Conservation (phyloP, 2,329 filamentous ascomycete genomes). For the Neurospora sp. region DNA sequence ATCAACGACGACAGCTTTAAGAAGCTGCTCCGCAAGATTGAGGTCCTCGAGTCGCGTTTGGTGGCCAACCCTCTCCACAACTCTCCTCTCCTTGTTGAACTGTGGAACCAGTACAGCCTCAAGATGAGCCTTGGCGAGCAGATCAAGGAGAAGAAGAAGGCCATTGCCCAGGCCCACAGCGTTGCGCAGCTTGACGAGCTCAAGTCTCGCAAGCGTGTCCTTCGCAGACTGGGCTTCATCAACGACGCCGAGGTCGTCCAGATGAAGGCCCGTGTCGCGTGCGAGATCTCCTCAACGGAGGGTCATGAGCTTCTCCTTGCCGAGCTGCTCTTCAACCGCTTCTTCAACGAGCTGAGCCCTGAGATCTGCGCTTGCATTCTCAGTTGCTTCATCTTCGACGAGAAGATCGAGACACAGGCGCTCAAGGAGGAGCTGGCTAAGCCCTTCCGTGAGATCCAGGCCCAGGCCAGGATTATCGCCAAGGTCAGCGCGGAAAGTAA, state of each 20-base stretch:
- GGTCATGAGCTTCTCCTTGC: constrained; percentile 90
- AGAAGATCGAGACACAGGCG: constrained; percentile 72
- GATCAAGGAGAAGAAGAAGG: constrained; percentile 82
- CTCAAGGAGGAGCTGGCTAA: constrained; percentile 79
- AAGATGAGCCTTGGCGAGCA: constrained; percentile 69
- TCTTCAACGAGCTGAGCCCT: constrained; percentile 91
- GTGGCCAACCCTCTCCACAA: constrained; percentile 86
- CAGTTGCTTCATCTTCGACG: constrained; percentile 95
- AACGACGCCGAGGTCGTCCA: constrained; percentile 93
- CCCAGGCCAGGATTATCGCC: constrained; percentile 77
- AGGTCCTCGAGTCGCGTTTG: constrained; percentile 85
- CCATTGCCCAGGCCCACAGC: constrained; percentile 73
- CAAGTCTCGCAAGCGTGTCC: constrained; percentile 88
- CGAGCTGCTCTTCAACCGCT: constrained; percentile 90
- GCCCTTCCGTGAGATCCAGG: constrained; percentile 76
- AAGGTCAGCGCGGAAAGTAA: constrained; percentile 95
- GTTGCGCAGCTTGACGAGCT: constrained; percentile 92
- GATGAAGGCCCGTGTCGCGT: constrained; percentile 92
- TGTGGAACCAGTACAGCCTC: constrained; percentile 77
- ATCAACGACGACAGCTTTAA: constrained; percentile 92
- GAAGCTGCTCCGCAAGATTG: constrained; percentile 87
- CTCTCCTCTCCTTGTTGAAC: constrained; percentile 68
- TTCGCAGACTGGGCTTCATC: constrained; percentile 89
- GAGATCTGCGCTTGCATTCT: constrained; percentile 80
- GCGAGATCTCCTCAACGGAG: constrained; percentile 84